Base-by-base conservation (phyloP, 352 stramenopile genomes). In the Phytophthora aleatoria region DNA sequence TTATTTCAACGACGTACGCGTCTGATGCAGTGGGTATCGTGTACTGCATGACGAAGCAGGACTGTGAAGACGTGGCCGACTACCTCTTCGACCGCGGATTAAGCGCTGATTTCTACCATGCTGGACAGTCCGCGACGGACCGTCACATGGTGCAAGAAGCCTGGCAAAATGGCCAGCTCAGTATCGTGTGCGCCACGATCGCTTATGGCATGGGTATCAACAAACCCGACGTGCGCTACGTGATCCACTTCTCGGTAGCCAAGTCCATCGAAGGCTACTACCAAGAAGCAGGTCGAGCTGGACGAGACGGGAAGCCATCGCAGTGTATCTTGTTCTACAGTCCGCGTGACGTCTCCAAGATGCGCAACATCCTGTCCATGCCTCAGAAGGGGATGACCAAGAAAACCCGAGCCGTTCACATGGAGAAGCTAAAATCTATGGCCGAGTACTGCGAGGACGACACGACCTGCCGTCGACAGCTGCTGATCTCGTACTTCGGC, bases 241-340 rank as follows among this genome's bases (percentile, higher is more conserved):
- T 98, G 20, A 84, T 98, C 57, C 93, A 98, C 78, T 97, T 97
- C 61, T 93, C 85, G 30, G 73, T 96, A 50, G 85, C 87, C 64
- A 94, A 94, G 74, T 98, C 89, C 49, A 85, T 99, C 41, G 98
- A 99, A 76, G 96, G 91, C 6, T 99, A 99, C 77, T 99, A 98
- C 78, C 97, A 99, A 74, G 97, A 99, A 76, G 94, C 90, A 4
- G 98, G 98, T 2, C 85, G 98, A 24, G 98, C 94, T 2, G 98
- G 98, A 2, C 85, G 98, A 55, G 98, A 99, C 71, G 97, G 97
- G 8, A 69, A 94, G 5, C 80, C 93, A 10, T 91, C 90, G 42
- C 89, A 97, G 51, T 98, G 95, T 62, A 83, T 97, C 36, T 48
- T 98, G 13, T 96, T 97, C 54, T 98, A 97, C 74, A 86, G 80